Evolutionary conservation across 768 basidiomycete species (phyloP), one percentile per base, ranked within the genome.

Genomic region (Fomitopsis serialis): DNA sequence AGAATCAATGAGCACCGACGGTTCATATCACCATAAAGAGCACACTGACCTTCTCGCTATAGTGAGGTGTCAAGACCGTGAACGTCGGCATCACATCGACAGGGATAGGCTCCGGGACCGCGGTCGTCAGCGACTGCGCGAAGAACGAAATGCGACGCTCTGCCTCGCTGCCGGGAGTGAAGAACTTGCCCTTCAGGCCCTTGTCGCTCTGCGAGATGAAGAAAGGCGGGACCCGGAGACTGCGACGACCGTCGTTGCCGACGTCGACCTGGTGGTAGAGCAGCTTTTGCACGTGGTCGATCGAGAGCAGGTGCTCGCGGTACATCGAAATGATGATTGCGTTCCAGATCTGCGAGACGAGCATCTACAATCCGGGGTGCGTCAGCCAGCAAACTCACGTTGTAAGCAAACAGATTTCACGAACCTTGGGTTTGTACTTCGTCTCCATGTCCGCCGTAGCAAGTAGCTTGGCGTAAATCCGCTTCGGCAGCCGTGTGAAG

Each of bases 61-160:
- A 99, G 71, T 99, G 97, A 13, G 97, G 97, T 0, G 94, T 97
- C 51, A 99, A 75, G 22, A 99, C 95, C 43, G 97, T 98, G 77
- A 99, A 99, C 0, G 96, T 98, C 2, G 97, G 97, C 97, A 99
- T 98, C n/a, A 94, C 91, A 68, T 98, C 95, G 42, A 99, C 92
- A 13, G 95, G 93, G 32, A 98, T 72, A 8, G 97, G 89, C 60
- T 92, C 87, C 19, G 96, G 97, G 48, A 98, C 84, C 45, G 85
- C 78, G n/a, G 94, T 97, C 6, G 97, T 98, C 61, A 99, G 78
- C 4, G 92, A 96, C 70, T 98, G 96, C 24, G 97, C 93, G 67
- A 98, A 98, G 84, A 98, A 99, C 19, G 95, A 98, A 62, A n/a
- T n/a, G 48, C 97, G 82, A 47, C 97, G 87, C 67, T 98, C 94